Evolutionary conservation across 345 rosid genomes (phyloP), one percentile per base, ranked within the genome.

Genomic region (Anastatica hierochuntica): DNA sequence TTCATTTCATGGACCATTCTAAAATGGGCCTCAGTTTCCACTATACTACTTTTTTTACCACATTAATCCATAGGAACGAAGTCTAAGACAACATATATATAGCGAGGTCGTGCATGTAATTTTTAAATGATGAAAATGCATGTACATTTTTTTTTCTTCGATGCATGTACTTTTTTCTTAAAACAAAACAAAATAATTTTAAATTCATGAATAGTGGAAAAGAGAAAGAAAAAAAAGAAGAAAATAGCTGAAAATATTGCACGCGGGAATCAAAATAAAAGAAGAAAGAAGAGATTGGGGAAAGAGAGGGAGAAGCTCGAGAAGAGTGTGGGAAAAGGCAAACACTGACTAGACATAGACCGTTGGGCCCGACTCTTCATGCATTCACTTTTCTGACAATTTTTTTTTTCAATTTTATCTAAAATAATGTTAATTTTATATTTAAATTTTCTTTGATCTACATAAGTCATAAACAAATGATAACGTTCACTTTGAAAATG

Each of bases 351-450:
- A 49, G 40, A 57, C 64, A 49, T 9, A 57, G 63, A 57, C 63
- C 58, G 23, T 57, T 65, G 63, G 70, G 64, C 63, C 63, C 70
- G 58, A 49, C 58, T 56, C 63, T 64, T 55, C 50, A 64, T 64
- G 69, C 69, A 60, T 60, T 39, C 65, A 31, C 69, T 56, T 51
- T 49, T 64, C 69, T 64, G 58, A 34, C 63, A 41, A 10, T 49
- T 41, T 33, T 30, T n/a, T 56, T 42, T 45, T 10, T 62, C 23
- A 47, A 5, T 27, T n/a, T n/a, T n/a, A n/a, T n/a, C n/a, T n/a
- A n/a, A n/a, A n/a, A n/a, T n/a, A n/a, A n/a, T n/a, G n/a, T n/a
- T n/a, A n/a, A 2, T 10, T 41, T 41, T 18, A n/a, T 1, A 35
- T 24, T 3, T 24, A 24, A 3, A 24, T 24, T 3, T 24, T 24